Base-by-base conservation (phyloP, 2,329 filamentous ascomycete species). In the Verticillium dahliae region DNA sequence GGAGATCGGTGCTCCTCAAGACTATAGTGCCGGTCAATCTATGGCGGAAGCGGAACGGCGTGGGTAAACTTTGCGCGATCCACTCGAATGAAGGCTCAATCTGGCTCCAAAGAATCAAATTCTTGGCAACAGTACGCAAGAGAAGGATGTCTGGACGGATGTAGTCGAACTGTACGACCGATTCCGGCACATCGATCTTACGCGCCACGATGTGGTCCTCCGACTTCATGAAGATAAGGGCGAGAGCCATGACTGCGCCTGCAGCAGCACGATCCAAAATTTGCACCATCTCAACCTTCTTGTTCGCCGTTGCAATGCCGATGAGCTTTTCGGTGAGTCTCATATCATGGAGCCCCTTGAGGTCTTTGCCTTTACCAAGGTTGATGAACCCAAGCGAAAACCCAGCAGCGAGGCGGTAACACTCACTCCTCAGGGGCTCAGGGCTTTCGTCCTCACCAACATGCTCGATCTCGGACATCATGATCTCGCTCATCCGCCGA, bases 401-500 rank as follows among this genome's bases (percentile, higher is more conserved):
- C 0, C 95, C 96, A 18, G 96, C 93, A 9, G 95, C 93, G 39
- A 99, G 82, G 50, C 96, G 88, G 74, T 99, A 99, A n/a, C 93
- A 93, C 77, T 99, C 95, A 70, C 96, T 94, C 31, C 94, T 87
- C 57, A 98, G 77, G 27, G 88, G 87, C 69, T 97, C 91, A 62
- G 93, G 90, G 63, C 97, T 93, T 60, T 94, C 90, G 41, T 90
- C 84, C 33, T 81, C 78, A 55, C 95, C 92, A 59, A 92, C 83
- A 65, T 93, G 90, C 72, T 97, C 92, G 63, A 99, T 95, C 73
- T 99, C 95, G 0, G 94, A 98, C 58, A 99, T 85, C 92, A 99
- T 97, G 18, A 98, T 92, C 73, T 99, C 95, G 71, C 92, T 98
- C 95, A 99, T 99, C 41, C 96, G 88, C 35, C 96, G 90, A 75